A percentile compares a stretch with the other conserved stretches of the same genome.
Evolutionary conservation across 2,329 filamentous ascomycete genomes (phyloP).

Genomic region (Monosporascus sp.): DNA sequence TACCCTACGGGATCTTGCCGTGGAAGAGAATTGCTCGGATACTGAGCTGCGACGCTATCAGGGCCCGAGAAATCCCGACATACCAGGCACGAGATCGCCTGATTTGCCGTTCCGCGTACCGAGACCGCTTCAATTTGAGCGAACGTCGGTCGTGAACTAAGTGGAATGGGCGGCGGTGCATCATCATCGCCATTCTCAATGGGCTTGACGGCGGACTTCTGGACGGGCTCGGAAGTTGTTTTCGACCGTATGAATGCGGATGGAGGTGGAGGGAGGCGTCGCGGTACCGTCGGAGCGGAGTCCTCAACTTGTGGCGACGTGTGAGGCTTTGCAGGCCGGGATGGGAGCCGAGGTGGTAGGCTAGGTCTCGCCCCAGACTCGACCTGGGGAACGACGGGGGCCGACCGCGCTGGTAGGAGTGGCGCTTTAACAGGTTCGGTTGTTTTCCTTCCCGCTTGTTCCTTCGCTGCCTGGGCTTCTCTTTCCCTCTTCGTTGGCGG

Average conservation of each 20-base stretch:
- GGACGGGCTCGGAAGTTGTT: conserved; percentile 20
- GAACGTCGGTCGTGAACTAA: conserved; percentile 46
- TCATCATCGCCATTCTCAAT: conserved; percentile 28
- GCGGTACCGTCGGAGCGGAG: conserved; percentile 21
- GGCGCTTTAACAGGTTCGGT: conserved; percentile 25
- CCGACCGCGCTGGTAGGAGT: conserved; percentile 33
- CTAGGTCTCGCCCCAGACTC: conserved; percentile 32
- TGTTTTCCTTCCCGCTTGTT: conserved; percentile 27
- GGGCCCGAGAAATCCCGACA: conserved; percentile 86
- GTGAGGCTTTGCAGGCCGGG: conserved; percentile 37
- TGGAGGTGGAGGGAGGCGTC: conserved; percentile 35
- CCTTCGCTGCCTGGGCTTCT: conserved; percentile 39
- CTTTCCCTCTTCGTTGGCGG: conserved; percentile 51
- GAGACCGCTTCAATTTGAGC: conserved; percentile 45
- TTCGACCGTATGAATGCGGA: conserved; percentile 26
- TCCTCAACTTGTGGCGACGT: conserved; percentile 19
- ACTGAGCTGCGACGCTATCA: conserved; percentile 71
- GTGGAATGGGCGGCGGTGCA: conserved; percentile 47
- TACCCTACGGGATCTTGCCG: conserved; percentile 60
- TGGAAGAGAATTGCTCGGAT: conserved; percentile 68
- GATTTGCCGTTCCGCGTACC: conserved; percentile 24
- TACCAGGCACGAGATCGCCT: conserved; percentile 54
- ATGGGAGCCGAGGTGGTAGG: conserved; percentile 47
- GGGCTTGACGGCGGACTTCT: conserved; percentile 13
- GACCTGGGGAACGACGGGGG: conserved; percentile 29